Evolutionary conservation across 2,329 filamentous ascomycete genomes (phyloP), one percentile per base, ranked within the genome.

Genomic region (Didymella lethalis): DNA sequence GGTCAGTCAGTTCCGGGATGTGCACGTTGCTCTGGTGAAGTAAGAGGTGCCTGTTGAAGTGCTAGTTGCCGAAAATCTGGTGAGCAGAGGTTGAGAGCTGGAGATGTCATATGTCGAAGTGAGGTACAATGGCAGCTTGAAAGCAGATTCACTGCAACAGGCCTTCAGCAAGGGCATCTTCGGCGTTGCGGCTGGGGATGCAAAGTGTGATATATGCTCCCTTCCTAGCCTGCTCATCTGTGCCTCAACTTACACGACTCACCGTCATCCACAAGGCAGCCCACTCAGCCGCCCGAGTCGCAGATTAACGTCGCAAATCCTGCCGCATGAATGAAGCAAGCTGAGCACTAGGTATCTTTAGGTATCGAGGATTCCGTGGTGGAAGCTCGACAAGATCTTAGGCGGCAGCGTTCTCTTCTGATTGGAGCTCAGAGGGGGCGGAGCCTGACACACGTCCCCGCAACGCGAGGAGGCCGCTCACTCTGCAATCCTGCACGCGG

Each of bases 281-380:
- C 56, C 56, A 54, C 56, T 50, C 56, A 59, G 56, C 56, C 56
- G 56, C 56, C 49, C 49, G 32, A 48, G 56, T 54, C 47, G 50
- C 50, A 59, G 41, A 36, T 54, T 50, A 47, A 49, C 34, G 46
- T 54, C 56, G 56, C 56, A 59, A 59, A 31, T 50, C 32, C 43
- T 59, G 18, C 56, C 56, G 47, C 51, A 54, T 59, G 56, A 54
- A 59, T 54, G 46, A 59, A 38, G 50, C 34, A 54, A 46, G 56
- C 56, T 59, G 50, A 54, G 51, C 56, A 18, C 56, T 59, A 59
- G 46, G 38, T 48, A 36, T 51, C 49, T 18, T 54, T 59, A 54
- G 56, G 56, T 25, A 59, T 51, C 50, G 40, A 54, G 50, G 26
- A 59, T 46, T 54, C 41, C 51, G 40, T 41, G 7, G 20, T 50